Conservation (phyloP, 208 protist genomes). For the Wallacemonas sp. region DNA sequence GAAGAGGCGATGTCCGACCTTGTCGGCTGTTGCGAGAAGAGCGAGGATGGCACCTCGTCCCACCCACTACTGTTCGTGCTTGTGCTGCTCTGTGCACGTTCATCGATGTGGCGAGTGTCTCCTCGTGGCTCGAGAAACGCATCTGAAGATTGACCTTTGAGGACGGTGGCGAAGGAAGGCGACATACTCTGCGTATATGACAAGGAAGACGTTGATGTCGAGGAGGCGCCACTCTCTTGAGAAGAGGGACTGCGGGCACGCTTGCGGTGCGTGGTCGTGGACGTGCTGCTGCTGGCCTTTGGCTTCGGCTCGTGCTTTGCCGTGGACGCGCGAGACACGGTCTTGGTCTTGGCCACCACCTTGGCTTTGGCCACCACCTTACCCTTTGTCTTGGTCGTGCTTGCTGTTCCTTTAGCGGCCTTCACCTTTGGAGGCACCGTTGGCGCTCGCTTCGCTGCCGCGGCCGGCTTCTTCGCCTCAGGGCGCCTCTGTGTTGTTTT, state of each 20-base stretch:
- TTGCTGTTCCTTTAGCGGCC: background rate
- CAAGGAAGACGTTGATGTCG: background rate
- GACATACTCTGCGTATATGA: no score
- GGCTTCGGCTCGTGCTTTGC: background rate
- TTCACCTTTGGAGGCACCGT: background rate
- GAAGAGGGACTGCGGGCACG: slow-evolving; percentile 11
- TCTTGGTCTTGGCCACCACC: background rate
- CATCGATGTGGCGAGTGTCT: background rate
- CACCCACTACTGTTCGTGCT: slow-evolving; percentile 4
- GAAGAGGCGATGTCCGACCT: background rate
- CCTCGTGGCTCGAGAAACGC: background rate
- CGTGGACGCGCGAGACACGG: background rate
- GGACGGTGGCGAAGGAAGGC: background rate
- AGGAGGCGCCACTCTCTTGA: background rate
- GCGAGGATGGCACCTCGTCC: slow-evolving; percentile 8
- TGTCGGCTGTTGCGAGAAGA: slow-evolving; percentile 1
- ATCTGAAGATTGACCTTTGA: background rate
- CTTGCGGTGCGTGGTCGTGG: background rate
- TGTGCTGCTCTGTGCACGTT: background rate
- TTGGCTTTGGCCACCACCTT: background rate
- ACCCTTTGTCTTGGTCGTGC: background rate
- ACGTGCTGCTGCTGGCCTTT: background rate
- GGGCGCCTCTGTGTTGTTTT: no score
- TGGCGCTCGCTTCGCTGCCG: background rate
- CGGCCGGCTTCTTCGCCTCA: no score